A percentile compares a stretch with the other conserved stretches of the same genome.
Conservation (phyloP, 2,329 filamentous ascomycete species). For the Claviceps humidiphila region DNA sequence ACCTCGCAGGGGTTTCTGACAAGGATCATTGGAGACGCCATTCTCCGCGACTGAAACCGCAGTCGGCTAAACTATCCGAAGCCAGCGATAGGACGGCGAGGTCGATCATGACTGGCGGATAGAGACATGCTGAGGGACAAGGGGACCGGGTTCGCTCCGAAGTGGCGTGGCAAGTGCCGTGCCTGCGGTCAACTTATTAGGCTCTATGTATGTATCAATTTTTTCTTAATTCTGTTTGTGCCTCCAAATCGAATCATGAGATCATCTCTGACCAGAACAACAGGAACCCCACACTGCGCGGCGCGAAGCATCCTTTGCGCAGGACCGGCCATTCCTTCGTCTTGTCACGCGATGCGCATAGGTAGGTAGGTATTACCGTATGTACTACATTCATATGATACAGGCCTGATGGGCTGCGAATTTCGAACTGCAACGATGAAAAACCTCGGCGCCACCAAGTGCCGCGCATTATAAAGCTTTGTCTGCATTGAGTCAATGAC, state of each 20-base stretch:
- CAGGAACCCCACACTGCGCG: neutral
- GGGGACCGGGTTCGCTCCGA: neutral
- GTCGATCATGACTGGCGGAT: neutral
- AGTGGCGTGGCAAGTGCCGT: neutral
- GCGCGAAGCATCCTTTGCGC: neutral
- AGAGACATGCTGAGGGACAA: neutral
- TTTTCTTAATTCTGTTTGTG: neutral
- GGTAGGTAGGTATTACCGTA: no score
- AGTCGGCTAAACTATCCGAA: constrained; percentile 6
- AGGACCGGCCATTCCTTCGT: neutral
- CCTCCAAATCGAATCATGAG: neutral
- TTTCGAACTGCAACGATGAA: neutral
- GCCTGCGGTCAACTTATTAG: neutral
- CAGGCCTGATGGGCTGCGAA: neutral
- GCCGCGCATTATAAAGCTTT: neutral
- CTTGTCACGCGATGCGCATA: neutral
- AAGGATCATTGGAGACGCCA: neutral
- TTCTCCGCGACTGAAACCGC: constrained; percentile 4
- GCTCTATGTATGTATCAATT: neutral
- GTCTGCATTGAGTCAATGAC: neutral
- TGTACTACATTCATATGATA: neutral
- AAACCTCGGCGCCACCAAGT: neutral
- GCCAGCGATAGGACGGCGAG: constrained; percentile 1
- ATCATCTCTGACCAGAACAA: neutral
- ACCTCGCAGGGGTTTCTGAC: neutral